Conservation (phyloP, 139 green algal species). For the Chlorella sp. region DNA sequence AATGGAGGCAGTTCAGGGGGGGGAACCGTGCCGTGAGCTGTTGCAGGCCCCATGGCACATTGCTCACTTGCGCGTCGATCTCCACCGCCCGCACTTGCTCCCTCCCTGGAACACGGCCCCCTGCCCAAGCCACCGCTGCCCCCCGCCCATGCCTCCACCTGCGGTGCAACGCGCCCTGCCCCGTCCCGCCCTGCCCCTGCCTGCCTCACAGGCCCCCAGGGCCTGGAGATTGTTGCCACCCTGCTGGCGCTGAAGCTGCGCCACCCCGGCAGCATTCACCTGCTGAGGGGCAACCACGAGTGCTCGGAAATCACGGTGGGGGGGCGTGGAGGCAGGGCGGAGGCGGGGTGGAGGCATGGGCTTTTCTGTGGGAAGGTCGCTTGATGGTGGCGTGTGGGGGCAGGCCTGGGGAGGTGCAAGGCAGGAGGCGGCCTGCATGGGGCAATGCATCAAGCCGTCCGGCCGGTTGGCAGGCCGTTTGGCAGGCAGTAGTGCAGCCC, state of each 20-base stretch:
- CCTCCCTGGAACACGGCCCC: neutral
- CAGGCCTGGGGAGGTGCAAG: too few relatives aligned
- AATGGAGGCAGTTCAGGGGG: too few relatives aligned
- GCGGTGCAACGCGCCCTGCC: neutral
- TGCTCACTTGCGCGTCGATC: too few relatives aligned
- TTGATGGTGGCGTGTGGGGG: too few relatives aligned
- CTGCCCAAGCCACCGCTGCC: neutral
- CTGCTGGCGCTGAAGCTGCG: slow-evolving; percentile 60
- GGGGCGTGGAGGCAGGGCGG: neutral
- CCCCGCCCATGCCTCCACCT: neutral
- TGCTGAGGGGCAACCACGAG: slow-evolving; percentile 81
- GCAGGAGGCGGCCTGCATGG: neutral
- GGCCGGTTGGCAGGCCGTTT: too few relatives aligned
- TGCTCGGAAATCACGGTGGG: slow-evolving; percentile 39
- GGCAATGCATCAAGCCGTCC: too few relatives aligned
- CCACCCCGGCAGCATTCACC: slow-evolving; percentile 33
- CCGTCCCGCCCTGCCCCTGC: too few relatives aligned
- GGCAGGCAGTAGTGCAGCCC: too few relatives aligned
- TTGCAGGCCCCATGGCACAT: too few relatives aligned
- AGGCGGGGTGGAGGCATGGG: neutral
- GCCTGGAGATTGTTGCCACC: slow-evolving; percentile 78
- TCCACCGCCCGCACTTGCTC: too few relatives aligned
- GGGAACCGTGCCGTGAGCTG: too few relatives aligned
- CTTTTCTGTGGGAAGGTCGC: neutral
- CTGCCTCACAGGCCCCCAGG: slow-evolving; percentile 12